Evolutionary conservation across 768 basidiomycete genomes (phyloP), one percentile per base, ranked within the genome.

Genomic region (Boletus rufocinnamomeus): DNA sequence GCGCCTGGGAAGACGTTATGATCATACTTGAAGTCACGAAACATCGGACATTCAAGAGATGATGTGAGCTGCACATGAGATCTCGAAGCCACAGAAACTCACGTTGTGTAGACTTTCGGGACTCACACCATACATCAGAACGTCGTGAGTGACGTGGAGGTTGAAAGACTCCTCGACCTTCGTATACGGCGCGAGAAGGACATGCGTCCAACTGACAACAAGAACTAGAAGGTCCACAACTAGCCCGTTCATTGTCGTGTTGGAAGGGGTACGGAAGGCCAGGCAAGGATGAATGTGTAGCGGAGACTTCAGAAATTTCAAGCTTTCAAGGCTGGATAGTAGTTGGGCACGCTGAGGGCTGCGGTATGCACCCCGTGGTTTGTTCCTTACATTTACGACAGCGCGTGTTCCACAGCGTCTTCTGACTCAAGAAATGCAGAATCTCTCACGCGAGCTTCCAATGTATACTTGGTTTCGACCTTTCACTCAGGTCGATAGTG

Each of bases 161-260:
- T 89, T 95, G 80, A 98, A 98, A 67, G 89, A 91, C 75, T 99
- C 97, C 73, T 99, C 97, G 30, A 99, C 97, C 76, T 99, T 99
- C 4, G 92, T 91, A 70, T 89, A 93, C 0, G 97, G 96, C 3
- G 91, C 83, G 4, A 92, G 76, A 27, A 89, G 63, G 48, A 95
- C 88, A 62, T 96, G 89, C 1, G 69, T 64, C 81, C 85, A 90
- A 52, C 79, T 77, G 47, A 79, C 76, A 0, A 66, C 66, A 27
- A 86, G 70, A 17, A 90, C 66, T 11, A 84, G 66, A 21, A 75
- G 61, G 65, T 92, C 90, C 19, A 83, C 73, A 5, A 65, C 58
- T 10, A 74, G 28, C 30, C 56, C 63, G n/a, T 34, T 58, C 68
- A 67, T 69, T 5, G 7, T 14, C 41, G 30, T 30, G 37, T 30